Base-by-base conservation (phyloP, 192 early-diverging fungal genomes). In the Pilobolus umbonatus region DNA sequence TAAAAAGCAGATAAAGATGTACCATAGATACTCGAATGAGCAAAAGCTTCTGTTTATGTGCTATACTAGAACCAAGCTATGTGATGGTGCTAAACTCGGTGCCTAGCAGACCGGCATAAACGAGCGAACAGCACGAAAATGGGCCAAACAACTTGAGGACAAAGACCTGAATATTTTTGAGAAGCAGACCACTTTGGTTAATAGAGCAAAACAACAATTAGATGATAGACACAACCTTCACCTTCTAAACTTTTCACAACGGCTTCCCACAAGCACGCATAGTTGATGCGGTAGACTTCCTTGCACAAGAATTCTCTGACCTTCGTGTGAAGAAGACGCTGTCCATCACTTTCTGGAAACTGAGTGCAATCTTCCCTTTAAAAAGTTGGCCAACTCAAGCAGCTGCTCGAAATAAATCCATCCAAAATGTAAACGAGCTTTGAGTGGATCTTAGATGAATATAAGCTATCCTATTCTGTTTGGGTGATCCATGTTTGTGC, bases 201-300 rank as follows among this genome's bases (percentile, higher is more conserved):
- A 54, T 54, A 54, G 36, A 54, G 15, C 52, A 54, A 25, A 35
- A 38, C 21, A 17, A 35, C 35, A 54, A 38, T 39, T 54, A 3
- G 52, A 54, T 54, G 52, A 54, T 22, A 54, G 36, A 10, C 52
- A 54, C 24, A 54, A 39, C 21, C 21, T 54, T 54, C 52, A 54
- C 52, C 35, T 54, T 39, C 24, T 54, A 39, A 35, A 54, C 11
- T 54, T 48, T 54, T 43, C 39, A 54, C 36, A 22, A 54, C 21
- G 14, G 17, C 19, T 36, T 21, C 17, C 50, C 50, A 36, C 52
- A 54, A 39, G 52, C 35, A 26, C 32, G 52, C 22, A 26, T 54
- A 2, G 22, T 39, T 35, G 52, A 39, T 54, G 52, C 52, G 25
- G 26, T 54, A 21, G 32, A 25, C 24, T 54, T 24, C 5, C 52